Evolutionary conservation across 768 basidiomycete genomes (phyloP), one percentile per base, ranked within the genome.

Genomic region (Boletus rubescentipes): DNA sequence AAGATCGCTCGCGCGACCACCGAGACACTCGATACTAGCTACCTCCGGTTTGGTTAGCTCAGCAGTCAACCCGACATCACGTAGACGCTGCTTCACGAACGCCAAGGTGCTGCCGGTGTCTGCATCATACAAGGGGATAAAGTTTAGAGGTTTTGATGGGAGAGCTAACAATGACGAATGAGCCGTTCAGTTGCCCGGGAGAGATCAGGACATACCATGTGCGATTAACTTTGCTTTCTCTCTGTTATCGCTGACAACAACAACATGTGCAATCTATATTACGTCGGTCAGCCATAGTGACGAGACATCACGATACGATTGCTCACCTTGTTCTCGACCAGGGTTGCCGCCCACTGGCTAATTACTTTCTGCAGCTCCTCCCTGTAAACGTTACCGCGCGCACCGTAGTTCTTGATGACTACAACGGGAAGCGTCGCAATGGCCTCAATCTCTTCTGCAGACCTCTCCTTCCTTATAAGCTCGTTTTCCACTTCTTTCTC

Each of bases 1-100:
- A 20, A 97, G 82, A 65, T 97, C 93, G 58, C 88, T 91, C 44
- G 93, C 87, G 15, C 97, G 81, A 30, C 97, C 97, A 35, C 97
- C 97, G 0, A 98, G 80, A 21, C 85, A 81, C 46, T 85, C 78
- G 23, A 99, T 78, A 51, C 81, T 78, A 31, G 75, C 64, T 12
- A 74, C 73, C 58, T 93, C 83, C 29, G 82, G 74, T 10, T 65
- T 43, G 2, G 81, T 83, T 49, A 94, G 79, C 7, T 77, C 72
- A 11, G 79, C 62, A 26, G 81, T 71, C 16, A 84, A 61, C 23
- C 80, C 80, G 8, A 74, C 76, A 54, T 89, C 83, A 26, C 73
- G 71, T 39, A 96, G 77, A 68, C 91, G 94, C 60, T 88, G 82
- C 65, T 83, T 79, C 54, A 98, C 87, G 64, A 91, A 93, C 9